These are phyloP conservation scores for Botryotinia calthae DNA, from an alignment of 2,329 filamentous ascomycete genomes.

Conservation along the genomic window DNA sequence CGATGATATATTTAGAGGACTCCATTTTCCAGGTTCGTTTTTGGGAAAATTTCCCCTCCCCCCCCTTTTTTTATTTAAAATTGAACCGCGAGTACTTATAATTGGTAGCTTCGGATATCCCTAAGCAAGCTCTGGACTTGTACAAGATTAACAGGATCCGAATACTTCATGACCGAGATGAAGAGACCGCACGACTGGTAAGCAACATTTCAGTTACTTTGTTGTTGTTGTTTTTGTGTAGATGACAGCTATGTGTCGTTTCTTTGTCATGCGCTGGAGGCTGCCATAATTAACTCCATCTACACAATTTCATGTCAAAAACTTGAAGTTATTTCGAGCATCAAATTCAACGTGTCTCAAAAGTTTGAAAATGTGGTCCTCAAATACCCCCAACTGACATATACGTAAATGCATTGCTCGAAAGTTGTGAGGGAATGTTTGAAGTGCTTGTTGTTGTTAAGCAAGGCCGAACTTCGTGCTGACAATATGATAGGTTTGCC, in stretches of 20 bases:
- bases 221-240: not conserved
- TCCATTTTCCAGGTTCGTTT: constrained; percentile 65
- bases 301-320: no score
- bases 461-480: not conserved
- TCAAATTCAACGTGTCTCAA: not conserved
- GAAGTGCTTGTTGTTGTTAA: not conserved
- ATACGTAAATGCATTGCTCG: not conserved
- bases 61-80: not conserved
- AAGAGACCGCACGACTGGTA: constrained; percentile 68
- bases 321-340: not conserved
- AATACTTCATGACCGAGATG: constrained; percentile 80
- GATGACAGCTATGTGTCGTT: not conserved
- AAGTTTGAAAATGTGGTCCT: not conserved
- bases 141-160: constrained; percentile 90
- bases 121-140: constrained; percentile 78
- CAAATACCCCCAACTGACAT: not conserved
- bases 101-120: constrained; percentile 71
- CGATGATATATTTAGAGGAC: constrained; percentile 79
- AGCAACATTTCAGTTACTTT: not conserved
- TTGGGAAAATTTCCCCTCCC: no score
- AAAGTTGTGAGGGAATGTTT: not conserved
- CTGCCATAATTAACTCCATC: not conserved
- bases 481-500: constrained; percentile 58
- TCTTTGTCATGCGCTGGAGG: not conserved
- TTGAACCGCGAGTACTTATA: not conserved